Conservation (phyloP, 441 rosid genomes). For the Populus hybrid region DNA sequence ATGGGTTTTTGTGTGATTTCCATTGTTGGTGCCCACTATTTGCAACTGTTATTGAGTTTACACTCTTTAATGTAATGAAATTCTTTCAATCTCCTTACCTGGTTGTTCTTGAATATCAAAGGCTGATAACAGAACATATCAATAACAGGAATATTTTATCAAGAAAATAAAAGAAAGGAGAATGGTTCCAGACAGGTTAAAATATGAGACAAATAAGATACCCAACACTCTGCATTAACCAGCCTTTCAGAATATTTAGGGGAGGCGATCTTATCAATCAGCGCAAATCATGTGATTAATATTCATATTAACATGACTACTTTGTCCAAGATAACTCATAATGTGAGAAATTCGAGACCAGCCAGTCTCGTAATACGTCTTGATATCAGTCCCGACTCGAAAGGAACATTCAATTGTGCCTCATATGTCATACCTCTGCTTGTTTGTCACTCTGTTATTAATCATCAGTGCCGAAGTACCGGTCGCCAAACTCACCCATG, state of each 20-base stretch:
- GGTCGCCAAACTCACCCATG: slow-evolving; percentile 95
- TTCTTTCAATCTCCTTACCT: too few relatives aligned
- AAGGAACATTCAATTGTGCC: background rate
- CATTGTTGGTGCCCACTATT: too few relatives aligned
- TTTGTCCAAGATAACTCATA: background rate
- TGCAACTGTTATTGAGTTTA: too few relatives aligned
- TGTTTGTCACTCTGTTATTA: slow-evolving; percentile 13
- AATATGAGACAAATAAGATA: slow-evolving; percentile 2
- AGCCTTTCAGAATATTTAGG: background rate
- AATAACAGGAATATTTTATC: background rate
- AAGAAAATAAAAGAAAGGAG: slow-evolving; percentile 14
- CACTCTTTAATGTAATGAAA: too few relatives aligned
- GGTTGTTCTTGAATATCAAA: slow-evolving; percentile 1
- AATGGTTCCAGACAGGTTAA: background rate
- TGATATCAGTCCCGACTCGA: background rate
- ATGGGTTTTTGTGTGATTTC: too few relatives aligned
- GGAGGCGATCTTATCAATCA: too few relatives aligned
- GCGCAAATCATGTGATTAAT: background rate
- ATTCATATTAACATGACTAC: background rate
- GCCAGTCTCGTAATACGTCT: background rate
- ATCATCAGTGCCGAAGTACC: slow-evolving; percentile 95
- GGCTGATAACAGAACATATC: slow-evolving; percentile 9
- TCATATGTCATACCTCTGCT: background rate
- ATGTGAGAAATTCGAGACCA: background rate
- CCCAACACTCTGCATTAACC: slow-evolving; percentile 5